phyloP scores from a whole-genome alignment of 1,284 basidiomycete genomes.

The Marasmius sp. region DNA sequence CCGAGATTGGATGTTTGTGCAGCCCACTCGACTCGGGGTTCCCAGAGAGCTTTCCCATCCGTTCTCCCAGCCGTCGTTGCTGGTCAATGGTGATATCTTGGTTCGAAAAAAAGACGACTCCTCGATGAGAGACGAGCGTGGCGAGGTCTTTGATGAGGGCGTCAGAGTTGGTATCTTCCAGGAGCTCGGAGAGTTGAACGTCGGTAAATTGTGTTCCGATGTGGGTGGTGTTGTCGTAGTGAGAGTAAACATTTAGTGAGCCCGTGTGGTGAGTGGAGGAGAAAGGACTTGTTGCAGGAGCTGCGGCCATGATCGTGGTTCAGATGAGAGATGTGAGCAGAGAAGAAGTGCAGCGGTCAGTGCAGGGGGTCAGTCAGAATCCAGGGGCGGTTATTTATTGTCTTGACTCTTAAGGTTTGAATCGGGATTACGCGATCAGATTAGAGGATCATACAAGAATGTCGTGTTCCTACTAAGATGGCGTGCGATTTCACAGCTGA shows the following conservation, averaged over 20 bases:
- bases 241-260: conserved; percentile 22
- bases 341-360: neutral
- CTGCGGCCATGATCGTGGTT: neutral
- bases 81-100: conserved; percentile 35
- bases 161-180: conserved; percentile 29
- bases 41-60: conserved; percentile 56
- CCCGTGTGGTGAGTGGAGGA: conserved; percentile 16
- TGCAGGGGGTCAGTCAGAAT: neutral
- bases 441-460: too few species aligned
- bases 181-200: conserved; percentile 30
- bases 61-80: conserved; percentile 43
- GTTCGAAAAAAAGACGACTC: conserved; percentile 71
- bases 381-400: too few species aligned
- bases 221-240: conserved; percentile 29
- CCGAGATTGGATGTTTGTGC: conserved; percentile 67
- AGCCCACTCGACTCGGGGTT: conserved; percentile 54
- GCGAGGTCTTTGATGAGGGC: conserved; percentile 40
- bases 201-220: conserved; percentile 34
- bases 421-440: too few species aligned
- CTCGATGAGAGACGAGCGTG: conserved; percentile 62
- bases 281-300: neutral
- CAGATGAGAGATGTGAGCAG: neutral
- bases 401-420: too few species aligned
- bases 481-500: too few species aligned
- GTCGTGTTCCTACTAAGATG: too few species aligned